Percentiles rank a stretch among this genome's conserved stretches.
Evolutionary conservation across 441 rosid species (phyloP).

Genomic region (Biscutella laevigata): DNA sequence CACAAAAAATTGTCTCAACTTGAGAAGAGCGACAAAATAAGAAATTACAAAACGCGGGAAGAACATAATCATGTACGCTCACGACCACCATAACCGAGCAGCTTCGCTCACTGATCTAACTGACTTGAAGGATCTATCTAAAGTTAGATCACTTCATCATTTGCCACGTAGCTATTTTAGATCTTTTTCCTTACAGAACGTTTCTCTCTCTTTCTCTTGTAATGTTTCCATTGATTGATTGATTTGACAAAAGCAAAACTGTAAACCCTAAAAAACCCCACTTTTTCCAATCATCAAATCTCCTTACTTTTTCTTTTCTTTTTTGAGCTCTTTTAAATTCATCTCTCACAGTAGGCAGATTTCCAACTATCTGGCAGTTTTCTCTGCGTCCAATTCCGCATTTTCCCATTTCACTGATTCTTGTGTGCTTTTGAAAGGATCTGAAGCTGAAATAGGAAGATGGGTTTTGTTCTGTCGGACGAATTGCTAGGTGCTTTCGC

Average conservation of each 20-base stretch:
- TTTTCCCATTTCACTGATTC: neutral
- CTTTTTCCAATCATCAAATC: neutral
- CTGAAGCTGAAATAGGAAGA: constrained; percentile 4
- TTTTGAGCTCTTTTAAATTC: neutral
- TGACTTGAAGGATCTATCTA: neutral
- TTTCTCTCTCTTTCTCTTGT: neutral
- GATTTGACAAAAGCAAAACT: neutral
- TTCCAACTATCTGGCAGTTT: neutral
- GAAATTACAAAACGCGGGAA: constrained; percentile 4
- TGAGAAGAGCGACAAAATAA: neutral
- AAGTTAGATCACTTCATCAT: neutral
- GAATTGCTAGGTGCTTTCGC: constrained; percentile 61
- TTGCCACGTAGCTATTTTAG: neutral
- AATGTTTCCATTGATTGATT: neutral
- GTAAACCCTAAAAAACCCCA: neutral
- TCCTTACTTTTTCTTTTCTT: no score
- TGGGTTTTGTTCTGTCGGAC: constrained; percentile 61
- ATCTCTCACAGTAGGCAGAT: neutral
- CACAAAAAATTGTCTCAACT: neutral
- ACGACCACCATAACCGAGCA: neutral
- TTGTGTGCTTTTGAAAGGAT: neutral
- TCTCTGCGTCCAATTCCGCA: neutral
- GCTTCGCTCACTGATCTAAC: neutral
- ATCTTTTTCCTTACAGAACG: no score
- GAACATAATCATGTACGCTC: neutral